Evolutionary conservation across 1,284 basidiomycete species (phyloP).

Genomic region (Pseudozyma flocculosa): DNA sequence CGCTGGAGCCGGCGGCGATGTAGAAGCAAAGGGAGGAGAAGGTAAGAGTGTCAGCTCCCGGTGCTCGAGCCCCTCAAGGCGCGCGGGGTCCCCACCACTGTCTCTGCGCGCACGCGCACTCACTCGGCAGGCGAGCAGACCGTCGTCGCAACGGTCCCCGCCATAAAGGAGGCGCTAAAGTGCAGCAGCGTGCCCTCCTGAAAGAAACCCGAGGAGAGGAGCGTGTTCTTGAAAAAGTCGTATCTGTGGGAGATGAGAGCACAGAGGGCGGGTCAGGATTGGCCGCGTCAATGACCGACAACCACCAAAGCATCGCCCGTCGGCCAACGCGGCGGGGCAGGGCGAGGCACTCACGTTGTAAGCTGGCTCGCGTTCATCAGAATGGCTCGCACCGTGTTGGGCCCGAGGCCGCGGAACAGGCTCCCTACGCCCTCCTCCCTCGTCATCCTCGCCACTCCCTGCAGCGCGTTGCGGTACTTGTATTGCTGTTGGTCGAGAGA

Average conservation of each 20-base stretch:
- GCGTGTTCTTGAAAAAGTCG: constrained; percentile 63
- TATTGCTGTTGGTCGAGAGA: constrained; percentile 22
- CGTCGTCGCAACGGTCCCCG: constrained; percentile 64
- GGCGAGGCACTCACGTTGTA: constrained; percentile 37
- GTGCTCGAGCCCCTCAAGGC: no score
- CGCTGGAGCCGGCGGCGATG: constrained; percentile 36
- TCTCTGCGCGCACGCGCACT: no score
- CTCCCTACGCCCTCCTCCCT: constrained; percentile 60
- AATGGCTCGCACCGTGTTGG: constrained; percentile 62
- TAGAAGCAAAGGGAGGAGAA: neutral
- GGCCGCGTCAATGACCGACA: no score
- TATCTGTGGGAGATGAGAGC: no score
- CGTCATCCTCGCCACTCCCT: constrained; percentile 61
- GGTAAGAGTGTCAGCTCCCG: no score
- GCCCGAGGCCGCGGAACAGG: constrained; percentile 61
- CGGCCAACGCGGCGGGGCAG: no score
- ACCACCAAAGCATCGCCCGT: no score
- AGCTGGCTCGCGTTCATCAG: constrained; percentile 62
- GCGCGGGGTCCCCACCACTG: no score
- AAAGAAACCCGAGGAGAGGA: constrained; percentile 59
- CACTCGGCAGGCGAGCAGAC: constrained; percentile 46
- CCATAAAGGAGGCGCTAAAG: constrained; percentile 60
- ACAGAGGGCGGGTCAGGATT: no score
- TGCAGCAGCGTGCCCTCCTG: constrained; percentile 62
- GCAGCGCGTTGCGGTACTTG: constrained; percentile 59